Evolutionary conservation across 2,329 filamentous ascomycete genomes (phyloP).

Genomic region (Hypoxylon sp.): DNA sequence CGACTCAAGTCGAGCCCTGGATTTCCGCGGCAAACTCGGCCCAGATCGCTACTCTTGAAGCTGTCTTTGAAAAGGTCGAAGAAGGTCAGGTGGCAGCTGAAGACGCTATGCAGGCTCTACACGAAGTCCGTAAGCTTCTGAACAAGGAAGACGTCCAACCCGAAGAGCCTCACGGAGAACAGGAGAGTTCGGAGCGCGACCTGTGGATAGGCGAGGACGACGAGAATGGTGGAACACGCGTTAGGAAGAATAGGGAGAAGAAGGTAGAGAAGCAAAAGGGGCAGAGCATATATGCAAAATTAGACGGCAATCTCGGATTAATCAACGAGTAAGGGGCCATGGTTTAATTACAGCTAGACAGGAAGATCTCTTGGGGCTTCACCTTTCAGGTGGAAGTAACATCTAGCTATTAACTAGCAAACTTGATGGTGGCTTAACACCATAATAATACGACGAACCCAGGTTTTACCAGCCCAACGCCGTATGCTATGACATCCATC

Average conservation of each 20-base stretch:
- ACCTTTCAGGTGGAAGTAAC: constrained; percentile 3
- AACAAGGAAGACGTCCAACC: constrained; percentile 47
- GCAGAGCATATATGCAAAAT: constrained; percentile 63
- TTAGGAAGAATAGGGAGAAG: constrained; percentile 48
- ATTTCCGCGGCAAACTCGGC: constrained; percentile 72
- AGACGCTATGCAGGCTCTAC: constrained; percentile 64
- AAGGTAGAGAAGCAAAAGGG: constrained; percentile 47
- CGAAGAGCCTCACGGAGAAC: constrained; percentile 49
- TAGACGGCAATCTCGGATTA: constrained; percentile 70
- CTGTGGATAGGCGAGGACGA: constrained; percentile 41
- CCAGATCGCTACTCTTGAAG: constrained; percentile 71
- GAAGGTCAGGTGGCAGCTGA: constrained; percentile 70
- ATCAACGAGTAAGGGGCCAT: constrained; percentile 55
- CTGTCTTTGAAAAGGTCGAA: constrained; percentile 72
- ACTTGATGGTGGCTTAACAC: constrained; percentile 11
- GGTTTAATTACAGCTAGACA: constrained; percentile 9
- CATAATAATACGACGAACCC: constrained; percentile 22
- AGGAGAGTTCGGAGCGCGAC: constrained; percentile 49
- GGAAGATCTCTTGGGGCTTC: constrained; percentile 9
- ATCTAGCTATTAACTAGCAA: background rate
- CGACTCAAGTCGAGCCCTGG: constrained; percentile 69
- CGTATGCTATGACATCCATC: constrained; percentile 33
- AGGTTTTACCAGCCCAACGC: constrained; percentile 42
- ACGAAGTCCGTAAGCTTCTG: constrained; percentile 66
- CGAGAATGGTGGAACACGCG: constrained; percentile 42